Percentiles rank a stretch among this genome's conserved stretches.
These are phyloP conservation scores for Clitoria ternatea DNA, from an alignment of 306 rosid genomes.

Conservation along the genomic window DNA sequence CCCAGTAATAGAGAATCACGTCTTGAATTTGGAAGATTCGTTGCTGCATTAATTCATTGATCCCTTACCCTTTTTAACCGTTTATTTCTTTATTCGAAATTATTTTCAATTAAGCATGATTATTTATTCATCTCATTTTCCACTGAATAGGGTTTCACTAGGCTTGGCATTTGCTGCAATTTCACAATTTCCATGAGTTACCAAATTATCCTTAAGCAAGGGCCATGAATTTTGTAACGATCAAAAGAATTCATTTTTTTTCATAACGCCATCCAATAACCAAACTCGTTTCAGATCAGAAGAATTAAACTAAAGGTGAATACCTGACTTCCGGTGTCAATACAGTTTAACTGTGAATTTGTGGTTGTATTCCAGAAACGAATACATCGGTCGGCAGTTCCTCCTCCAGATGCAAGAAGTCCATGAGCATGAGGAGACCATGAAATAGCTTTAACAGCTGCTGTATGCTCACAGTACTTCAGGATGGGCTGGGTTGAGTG, in stretches of 20 bases:
- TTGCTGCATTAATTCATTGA: background rate
- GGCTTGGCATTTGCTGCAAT: background rate
- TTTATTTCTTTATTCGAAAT: background rate
- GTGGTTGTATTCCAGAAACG: constrained; percentile 95
- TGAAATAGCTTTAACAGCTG: constrained; percentile 95
- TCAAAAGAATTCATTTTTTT: background rate
- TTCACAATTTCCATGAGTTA: background rate
- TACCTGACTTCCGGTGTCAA: constrained; percentile 98
- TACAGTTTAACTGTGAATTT: constrained; percentile 74
- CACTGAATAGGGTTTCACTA: background rate
- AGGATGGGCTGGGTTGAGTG: constrained; percentile 81
- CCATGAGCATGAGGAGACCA: constrained; percentile 97
- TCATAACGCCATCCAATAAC: background rate
- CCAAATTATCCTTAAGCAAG: background rate
- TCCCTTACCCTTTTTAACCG: background rate
- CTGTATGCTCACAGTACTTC: constrained; percentile 84
- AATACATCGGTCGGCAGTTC: constrained; percentile 89
- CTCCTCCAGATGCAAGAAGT: constrained; percentile 96
- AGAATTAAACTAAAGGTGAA: background rate
- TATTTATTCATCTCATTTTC: constrained; percentile 2
- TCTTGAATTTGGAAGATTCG: background rate
- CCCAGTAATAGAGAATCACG: background rate
- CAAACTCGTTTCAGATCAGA: constrained; percentile 15
- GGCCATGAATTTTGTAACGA: background rate
- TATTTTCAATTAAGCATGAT: background rate